Evolutionary conservation across 495 filamentous ascomycete species (phyloP).

Genomic region (Aspergillus diversus): DNA sequence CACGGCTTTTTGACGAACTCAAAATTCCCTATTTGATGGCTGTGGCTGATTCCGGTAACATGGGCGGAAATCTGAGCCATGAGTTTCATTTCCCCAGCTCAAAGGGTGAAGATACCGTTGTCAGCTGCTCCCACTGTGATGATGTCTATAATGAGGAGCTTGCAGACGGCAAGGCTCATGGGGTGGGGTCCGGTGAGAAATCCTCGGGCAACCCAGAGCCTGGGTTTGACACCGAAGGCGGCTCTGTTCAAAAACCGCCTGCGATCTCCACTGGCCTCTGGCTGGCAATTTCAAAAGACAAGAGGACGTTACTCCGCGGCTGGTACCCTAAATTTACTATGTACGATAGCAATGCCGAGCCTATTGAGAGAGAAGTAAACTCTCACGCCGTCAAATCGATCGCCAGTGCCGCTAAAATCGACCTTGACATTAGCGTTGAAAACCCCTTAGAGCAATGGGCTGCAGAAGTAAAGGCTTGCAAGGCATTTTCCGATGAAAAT

Average conservation of each 20-base stretch:
- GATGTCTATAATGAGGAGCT: conserved; percentile 89
- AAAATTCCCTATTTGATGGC: conserved; percentile 84
- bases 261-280: conserved; percentile 55
- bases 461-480: conserved; percentile 40
- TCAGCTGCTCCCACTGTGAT: conserved; percentile 72
- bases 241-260: conserved; percentile 25
- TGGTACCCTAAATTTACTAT: conserved; percentile 60
- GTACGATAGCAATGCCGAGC: conserved; percentile 36
- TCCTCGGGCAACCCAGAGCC: conserved; percentile 14
- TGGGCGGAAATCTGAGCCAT: conserved; percentile 91
- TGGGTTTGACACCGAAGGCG: conserved; percentile 40
- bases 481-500: conserved; percentile 5
- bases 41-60: conserved; percentile 90
- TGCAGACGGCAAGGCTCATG: conserved; percentile 50
- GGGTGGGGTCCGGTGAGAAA: conserved; percentile 11
- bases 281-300: conserved; percentile 72
- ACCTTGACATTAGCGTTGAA: conserved; percentile 72
- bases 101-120: conserved; percentile 83
- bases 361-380: conserved; percentile 62
- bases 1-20: conserved; percentile 75
- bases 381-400: conserved; percentile 69
- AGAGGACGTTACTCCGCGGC: conserved; percentile 64
- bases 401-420: conserved; percentile 57
- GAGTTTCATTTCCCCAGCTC: conserved; percentile 86
- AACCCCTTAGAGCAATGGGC: conserved; percentile 62